These are phyloP conservation scores for Fusarium chaquense DNA, from an alignment of 2,329 filamentous ascomycete genomes.

Conservation along the genomic window DNA sequence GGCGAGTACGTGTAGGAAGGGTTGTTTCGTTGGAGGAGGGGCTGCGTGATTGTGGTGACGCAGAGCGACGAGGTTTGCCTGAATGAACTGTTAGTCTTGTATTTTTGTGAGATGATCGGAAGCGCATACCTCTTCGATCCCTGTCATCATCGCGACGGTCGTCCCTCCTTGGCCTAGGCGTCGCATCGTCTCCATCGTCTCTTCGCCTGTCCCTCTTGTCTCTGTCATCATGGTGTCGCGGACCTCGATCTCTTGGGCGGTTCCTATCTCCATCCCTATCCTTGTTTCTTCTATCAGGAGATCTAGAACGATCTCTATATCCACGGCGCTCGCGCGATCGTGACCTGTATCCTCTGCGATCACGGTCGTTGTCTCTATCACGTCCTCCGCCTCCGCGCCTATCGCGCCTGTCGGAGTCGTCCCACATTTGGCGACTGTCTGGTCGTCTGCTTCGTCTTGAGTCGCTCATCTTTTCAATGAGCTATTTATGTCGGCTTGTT, in stretches of 20 bases:
- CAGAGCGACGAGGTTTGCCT: slow-evolving; percentile 54
- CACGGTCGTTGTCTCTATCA: slow-evolving; percentile 50
- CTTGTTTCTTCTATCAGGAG: slow-evolving; percentile 53
- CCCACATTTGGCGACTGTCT: slow-evolving; percentile 73
- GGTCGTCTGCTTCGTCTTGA: slow-evolving; percentile 51
- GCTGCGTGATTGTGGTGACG: slow-evolving; percentile 50
- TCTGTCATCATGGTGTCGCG: slow-evolving; percentile 47
- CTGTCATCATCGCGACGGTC: slow-evolving; percentile 45
- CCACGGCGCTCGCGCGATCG: slow-evolving; percentile 52
- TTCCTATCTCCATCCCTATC: slow-evolving; percentile 55
- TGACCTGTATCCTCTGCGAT: slow-evolving; percentile 52
- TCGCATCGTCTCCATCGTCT: slow-evolving; percentile 46
- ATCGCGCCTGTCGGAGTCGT: slow-evolving; percentile 61
- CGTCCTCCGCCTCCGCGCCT: slow-evolving; percentile 48
- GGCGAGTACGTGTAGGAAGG: slow-evolving; percentile 53
- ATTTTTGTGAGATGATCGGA: background rate
- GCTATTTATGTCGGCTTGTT: background rate
- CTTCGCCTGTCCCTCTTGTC: slow-evolving; percentile 41
- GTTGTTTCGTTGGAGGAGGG: slow-evolving; percentile 41
- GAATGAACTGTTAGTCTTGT: slow-evolving; percentile 17
- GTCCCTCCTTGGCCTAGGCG: slow-evolving; percentile 38
- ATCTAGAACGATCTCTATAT: slow-evolving; percentile 54
- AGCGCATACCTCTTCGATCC: slow-evolving; percentile 44
- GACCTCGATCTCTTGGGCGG: slow-evolving; percentile 50
- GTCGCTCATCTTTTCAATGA: slow-evolving; percentile 49